phyloP scores from a whole-genome alignment of 176 grass and related monocot genomes.

The Ampelocalamus luodianensis region DNA sequence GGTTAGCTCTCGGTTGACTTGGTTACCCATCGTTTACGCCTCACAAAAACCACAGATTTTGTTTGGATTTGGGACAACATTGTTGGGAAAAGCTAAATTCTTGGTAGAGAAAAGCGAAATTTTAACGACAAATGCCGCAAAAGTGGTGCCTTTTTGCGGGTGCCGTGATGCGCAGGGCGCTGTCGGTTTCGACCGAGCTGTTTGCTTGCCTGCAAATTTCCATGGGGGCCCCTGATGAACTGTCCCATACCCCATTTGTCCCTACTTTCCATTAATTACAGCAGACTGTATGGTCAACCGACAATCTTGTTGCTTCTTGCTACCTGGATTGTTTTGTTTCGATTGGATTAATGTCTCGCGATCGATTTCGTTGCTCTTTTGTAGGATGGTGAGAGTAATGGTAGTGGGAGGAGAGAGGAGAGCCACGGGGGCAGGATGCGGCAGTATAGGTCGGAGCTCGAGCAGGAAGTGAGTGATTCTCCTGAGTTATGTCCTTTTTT shows the following conservation, averaged over 20 bases:
- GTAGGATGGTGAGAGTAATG: constrained; percentile 69
- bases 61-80: constrained; percentile 4
- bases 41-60: neutral
- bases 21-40: neutral
- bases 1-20: constrained; percentile 52
- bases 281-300: constrained; percentile 48
- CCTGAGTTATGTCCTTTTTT: constrained; percentile 12
- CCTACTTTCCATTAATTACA: constrained; percentile 33
- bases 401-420: constrained; percentile 52
- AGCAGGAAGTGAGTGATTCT: constrained; percentile 71
- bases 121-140: constrained; percentile 35
- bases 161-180: constrained; percentile 54
- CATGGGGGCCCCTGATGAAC: constrained; percentile 41
- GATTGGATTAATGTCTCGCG: constrained; percentile 22
- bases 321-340: neutral
- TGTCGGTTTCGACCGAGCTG: constrained; percentile 24
- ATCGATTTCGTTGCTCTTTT: constrained; percentile 32
- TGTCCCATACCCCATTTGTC: constrained; percentile 37
- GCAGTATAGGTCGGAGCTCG: constrained; percentile 70
- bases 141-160: constrained; percentile 40
- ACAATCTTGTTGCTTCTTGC: constrained; percentile 55
- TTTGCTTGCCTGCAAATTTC: constrained; percentile 38
- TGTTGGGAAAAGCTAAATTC: constrained; percentile 28
- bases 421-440: constrained; percentile 46
- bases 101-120: constrained; percentile 37